These are phyloP conservation scores for Helotiales sp. DNA, from an alignment of 2,329 filamentous ascomycete genomes.

Conservation along the genomic window DNA sequence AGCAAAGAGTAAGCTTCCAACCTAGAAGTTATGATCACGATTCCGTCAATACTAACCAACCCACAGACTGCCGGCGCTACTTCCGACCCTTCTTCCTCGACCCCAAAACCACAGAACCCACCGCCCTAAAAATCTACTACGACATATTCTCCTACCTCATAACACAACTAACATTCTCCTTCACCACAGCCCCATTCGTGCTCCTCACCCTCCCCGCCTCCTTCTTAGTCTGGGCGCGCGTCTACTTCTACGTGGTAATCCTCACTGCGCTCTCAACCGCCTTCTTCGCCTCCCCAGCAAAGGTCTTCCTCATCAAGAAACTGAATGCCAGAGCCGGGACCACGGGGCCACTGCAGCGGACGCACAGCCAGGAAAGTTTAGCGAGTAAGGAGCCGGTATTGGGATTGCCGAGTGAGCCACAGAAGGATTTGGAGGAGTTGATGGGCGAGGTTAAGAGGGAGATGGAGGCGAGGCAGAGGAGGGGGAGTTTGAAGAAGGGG, in stretches of 20 bases:
- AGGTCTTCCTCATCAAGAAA: conserved; percentile 59
- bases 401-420: conserved; percentile 79
- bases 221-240: conserved; percentile 77
- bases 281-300: conserved; percentile 83
- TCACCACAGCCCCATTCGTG: conserved; percentile 83
- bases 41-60: conserved; percentile 25
- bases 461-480: conserved; percentile 46
- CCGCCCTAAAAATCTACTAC: conserved; percentile 81
- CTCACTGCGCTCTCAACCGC: conserved; percentile 67
- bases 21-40: background rate
- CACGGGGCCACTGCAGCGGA: conserved; percentile 49
- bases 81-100: conserved; percentile 92
- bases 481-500: conserved; percentile 21
- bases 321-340: conserved; percentile 63
- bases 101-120: conserved; percentile 71
- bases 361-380: conserved; percentile 62
- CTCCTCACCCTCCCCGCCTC: conserved; percentile 75
- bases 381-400: conserved; percentile 66
- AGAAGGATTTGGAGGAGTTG: conserved; percentile 70
- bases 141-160: conserved; percentile 76
- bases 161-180: conserved; percentile 84
- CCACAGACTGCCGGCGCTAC: conserved; percentile 81
- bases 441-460: conserved; percentile 57
- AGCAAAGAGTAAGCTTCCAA: conserved; percentile 77
- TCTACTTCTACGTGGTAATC: conserved; percentile 86